A percentile compares a stretch with the other conserved stretches of the same genome.
Conservation (phyloP, 2,329 filamentous ascomycete genomes). For the Fusarium goolgardi region DNA sequence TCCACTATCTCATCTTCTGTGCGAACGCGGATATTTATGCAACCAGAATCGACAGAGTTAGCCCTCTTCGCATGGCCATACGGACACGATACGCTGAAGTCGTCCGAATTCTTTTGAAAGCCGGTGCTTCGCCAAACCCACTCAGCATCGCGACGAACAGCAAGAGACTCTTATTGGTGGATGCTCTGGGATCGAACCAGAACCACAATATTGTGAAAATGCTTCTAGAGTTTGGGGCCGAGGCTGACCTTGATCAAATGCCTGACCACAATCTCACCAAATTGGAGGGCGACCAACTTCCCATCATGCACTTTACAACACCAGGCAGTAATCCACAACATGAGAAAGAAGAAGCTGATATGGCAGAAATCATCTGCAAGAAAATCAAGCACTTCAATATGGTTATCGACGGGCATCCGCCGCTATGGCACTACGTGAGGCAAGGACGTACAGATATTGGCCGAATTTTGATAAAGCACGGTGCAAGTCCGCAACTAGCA, state of each 20-base stretch:
- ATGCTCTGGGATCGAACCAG: slow-evolving; percentile 15
- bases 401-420: slow-evolving; percentile 20
- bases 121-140: slow-evolving; percentile 37
- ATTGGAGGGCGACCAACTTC: slow-evolving; percentile 4
- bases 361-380: slow-evolving; percentile 25
- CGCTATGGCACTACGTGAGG: slow-evolving; percentile 32
- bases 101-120: slow-evolving; percentile 29
- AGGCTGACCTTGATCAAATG: slow-evolving; percentile 28
- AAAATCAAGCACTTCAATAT: slow-evolving; percentile 22
- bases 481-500: slow-evolving; percentile 26
- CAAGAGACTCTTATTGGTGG: slow-evolving; percentile 26
- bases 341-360: slow-evolving; percentile 17
- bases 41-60: slow-evolving; percentile 2
- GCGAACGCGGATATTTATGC: slow-evolving; percentile 26
- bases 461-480: slow-evolving; percentile 24
- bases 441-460: slow-evolving; percentile 28
- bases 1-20: slow-evolving; percentile 27
- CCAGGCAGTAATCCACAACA: slow-evolving; percentile 19
- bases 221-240: slow-evolving; percentile 27
- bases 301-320: slow-evolving; percentile 31
- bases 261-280: slow-evolving; percentile 5
- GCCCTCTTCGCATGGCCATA: slow-evolving; percentile 19
- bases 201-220: slow-evolving; percentile 17
- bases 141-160: background rate
- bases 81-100: slow-evolving; percentile 15